Evolutionary conservation across 331 rosid genomes (phyloP).

Genomic region (Rosa hybrid): DNA sequence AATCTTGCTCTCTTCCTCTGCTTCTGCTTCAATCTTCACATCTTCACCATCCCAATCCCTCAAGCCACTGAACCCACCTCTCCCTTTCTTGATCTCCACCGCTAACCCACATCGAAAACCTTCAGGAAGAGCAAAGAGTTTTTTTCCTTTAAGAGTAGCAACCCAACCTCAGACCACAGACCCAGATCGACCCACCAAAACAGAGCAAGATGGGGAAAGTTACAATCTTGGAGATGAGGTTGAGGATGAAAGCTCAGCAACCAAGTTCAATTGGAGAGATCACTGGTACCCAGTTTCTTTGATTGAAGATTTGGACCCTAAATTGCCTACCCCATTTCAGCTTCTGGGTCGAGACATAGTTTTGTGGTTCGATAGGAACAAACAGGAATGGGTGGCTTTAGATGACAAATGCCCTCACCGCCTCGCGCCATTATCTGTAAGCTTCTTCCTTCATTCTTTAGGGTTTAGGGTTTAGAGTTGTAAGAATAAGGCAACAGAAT

Average conservation of each 20-base stretch:
- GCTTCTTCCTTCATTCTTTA: conserved; percentile 6
- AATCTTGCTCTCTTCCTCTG: conserved; percentile 42
- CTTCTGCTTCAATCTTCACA: conserved; percentile 42
- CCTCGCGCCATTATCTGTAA: conserved; percentile 88
- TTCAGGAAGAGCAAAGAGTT: conserved; percentile 1
- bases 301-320: conserved; percentile 80
- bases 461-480: conserved; percentile 5
- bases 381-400: conserved; percentile 77
- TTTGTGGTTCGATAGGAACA: conserved; percentile 72
- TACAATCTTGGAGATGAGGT: conserved; percentile 40
- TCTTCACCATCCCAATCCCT: conserved; percentile 32
- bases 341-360: conserved; percentile 91
- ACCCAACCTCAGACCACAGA: conserved; percentile 37
- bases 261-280: conserved; percentile 85
- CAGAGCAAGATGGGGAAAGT: conserved; percentile 32
- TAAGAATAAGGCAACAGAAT: neutral
- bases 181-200: conserved; percentile 26
- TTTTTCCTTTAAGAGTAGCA: conserved; percentile 55
- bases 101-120: conserved; percentile 20
- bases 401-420: conserved; percentile 97
- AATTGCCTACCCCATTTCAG: conserved; percentile 79
- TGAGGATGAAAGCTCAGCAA: conserved; percentile 48
- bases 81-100: conserved; percentile 38
- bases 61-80: conserved; percentile 33
- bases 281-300: conserved; percentile 97